Evolutionary conservation across 768 basidiomycete species (phyloP).

Genomic region (Podaxis sp.): DNA sequence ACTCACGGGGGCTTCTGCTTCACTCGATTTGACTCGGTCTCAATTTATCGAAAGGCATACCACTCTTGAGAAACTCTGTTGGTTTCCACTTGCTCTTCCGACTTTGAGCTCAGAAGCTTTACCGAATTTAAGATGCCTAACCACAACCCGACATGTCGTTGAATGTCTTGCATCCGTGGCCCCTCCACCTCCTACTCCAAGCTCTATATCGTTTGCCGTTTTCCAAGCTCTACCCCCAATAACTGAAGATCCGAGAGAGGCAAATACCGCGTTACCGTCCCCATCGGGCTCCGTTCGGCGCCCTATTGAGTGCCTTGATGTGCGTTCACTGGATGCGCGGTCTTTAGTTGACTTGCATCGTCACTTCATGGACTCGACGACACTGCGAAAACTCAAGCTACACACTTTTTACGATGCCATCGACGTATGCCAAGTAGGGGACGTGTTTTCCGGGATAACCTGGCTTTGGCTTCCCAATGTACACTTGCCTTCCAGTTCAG

Average conservation of each 20-base stretch:
- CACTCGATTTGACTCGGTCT: slow-evolving; percentile 29
- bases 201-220: slow-evolving; percentile 5
- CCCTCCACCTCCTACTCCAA: slow-evolving; percentile 14
- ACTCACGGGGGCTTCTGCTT: slow-evolving; percentile 32
- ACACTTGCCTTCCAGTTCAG: slow-evolving; percentile 16
- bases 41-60: slow-evolving; percentile 42
- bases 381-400: slow-evolving; percentile 29
- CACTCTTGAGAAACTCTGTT: slow-evolving; percentile 39
- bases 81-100: slow-evolving; percentile 37
- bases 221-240: slow-evolving; percentile 9
- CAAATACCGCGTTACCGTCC: background rate
- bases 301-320: slow-evolving; percentile 31
- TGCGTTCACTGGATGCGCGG: slow-evolving; percentile 25
- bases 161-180: slow-evolving; percentile 25
- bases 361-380: slow-evolving; percentile 21
- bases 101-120: slow-evolving; percentile 29
- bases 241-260: slow-evolving; percentile 6
- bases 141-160: slow-evolving; percentile 29
- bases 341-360: slow-evolving; percentile 23
- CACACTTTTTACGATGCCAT: slow-evolving; percentile 25
- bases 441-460: slow-evolving; percentile 33
- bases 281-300: slow-evolving; percentile 16
- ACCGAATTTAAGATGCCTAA: slow-evolving; percentile 36
- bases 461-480: slow-evolving; percentile 35
- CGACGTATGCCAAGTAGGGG: slow-evolving; percentile 27